A percentile compares a stretch with the other conserved stretches of the same genome.
Evolutionary conservation across 495 filamentous ascomycete genomes (phyloP).

Genomic region (Podospora tetraspora): DNA sequence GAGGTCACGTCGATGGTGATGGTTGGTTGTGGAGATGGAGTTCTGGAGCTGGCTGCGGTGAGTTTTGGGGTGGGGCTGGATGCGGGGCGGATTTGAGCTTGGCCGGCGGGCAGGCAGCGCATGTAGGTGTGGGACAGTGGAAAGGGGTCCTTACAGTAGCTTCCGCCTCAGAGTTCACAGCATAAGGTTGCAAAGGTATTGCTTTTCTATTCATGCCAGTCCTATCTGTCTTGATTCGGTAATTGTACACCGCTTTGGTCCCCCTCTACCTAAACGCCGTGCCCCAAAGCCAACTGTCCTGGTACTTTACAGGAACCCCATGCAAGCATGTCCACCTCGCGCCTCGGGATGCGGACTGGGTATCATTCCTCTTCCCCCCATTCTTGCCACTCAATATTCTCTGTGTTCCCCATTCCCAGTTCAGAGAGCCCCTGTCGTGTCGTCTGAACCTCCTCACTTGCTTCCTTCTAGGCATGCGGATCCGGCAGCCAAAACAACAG

Average conservation of each 20-base stretch:
- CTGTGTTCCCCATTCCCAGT: neutral
- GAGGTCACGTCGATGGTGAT: neutral
- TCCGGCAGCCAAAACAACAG: constrained; percentile 88
- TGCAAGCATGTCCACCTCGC: neutral
- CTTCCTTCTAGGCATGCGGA: constrained; percentile 42
- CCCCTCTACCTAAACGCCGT: neutral
- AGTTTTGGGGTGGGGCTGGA: constrained; percentile 20
- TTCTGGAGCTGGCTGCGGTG: constrained; percentile 12
- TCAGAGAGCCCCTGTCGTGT: neutral
- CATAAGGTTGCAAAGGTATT: neutral
- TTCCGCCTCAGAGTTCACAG: neutral
- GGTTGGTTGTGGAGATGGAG: constrained; percentile 7
- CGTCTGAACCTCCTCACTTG: neutral
- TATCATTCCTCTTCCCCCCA: constrained; percentile 19
- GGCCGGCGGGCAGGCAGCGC: neutral
- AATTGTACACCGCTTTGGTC: neutral
- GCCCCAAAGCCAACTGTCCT: neutral
- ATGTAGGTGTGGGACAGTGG: neutral
- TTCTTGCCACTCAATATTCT: neutral
- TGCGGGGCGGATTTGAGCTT: constrained; percentile 17
- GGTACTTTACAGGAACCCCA: neutral
- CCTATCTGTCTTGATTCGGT: neutral
- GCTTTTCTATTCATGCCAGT: neutral
- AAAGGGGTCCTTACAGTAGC: neutral
- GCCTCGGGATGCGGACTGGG: constrained; percentile 11